Conservation (phyloP, 2,329 filamentous ascomycete species). For the Capronia coronata region DNA sequence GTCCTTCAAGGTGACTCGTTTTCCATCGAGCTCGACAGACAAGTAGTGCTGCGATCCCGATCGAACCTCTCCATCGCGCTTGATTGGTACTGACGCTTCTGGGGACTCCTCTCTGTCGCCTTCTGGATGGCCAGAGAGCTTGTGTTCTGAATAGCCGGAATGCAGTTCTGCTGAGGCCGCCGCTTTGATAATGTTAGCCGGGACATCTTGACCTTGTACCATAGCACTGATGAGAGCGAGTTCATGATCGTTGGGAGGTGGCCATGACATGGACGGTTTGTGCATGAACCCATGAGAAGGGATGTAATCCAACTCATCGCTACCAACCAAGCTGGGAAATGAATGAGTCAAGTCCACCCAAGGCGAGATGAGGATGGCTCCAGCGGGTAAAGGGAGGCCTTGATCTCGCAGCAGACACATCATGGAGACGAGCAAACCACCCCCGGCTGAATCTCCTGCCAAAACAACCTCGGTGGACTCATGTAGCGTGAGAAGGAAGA, state of each 20-base stretch:
- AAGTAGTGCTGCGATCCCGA: slow-evolving; percentile 39
- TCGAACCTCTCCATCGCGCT: slow-evolving; percentile 10
- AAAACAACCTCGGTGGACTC: slow-evolving; percentile 76
- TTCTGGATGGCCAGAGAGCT: slow-evolving; percentile 13
- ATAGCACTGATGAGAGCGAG: slow-evolving; percentile 44
- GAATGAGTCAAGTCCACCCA: slow-evolving; percentile 96
- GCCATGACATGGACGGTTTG: slow-evolving; percentile 84
- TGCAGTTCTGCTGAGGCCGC: slow-evolving; percentile 21
- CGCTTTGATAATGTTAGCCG: slow-evolving; percentile 42
- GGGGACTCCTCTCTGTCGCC: not conserved
- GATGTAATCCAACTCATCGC: slow-evolving; percentile 77
- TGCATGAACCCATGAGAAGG: slow-evolving; percentile 83
- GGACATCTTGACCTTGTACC: slow-evolving; percentile 32
- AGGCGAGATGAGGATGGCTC: slow-evolving; percentile 82
- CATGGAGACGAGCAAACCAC: slow-evolving; percentile 77
- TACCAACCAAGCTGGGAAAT: slow-evolving; percentile 76
- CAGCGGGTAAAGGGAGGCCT: slow-evolving; percentile 76
- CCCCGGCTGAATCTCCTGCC: slow-evolving; percentile 88
- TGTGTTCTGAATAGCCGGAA: slow-evolving; percentile 28
- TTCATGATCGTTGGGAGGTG: slow-evolving; percentile 77
- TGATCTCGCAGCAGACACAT: slow-evolving; percentile 76
- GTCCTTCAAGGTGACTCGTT: slow-evolving; percentile 69
- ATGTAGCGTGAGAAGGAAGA: slow-evolving; percentile 70
- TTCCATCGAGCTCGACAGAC: slow-evolving; percentile 64
- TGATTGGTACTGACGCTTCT: slow-evolving; percentile 1